phyloP scores from a whole-genome alignment of 2,329 filamentous ascomycete species.

The Rhynchosporium graminicola region DNA sequence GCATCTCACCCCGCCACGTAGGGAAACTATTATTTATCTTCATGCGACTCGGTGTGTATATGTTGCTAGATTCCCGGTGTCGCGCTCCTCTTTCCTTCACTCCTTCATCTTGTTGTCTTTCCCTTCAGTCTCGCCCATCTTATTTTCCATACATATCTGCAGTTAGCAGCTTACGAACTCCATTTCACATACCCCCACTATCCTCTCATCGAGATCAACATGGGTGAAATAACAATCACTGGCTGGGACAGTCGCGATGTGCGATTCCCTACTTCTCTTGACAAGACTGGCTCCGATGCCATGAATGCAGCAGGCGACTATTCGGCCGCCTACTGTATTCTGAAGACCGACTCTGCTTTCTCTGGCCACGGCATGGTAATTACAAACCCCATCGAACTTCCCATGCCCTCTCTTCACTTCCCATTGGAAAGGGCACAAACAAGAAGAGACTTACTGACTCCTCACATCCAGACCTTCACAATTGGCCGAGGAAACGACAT shows the following conservation, averaged over 20 bases:
- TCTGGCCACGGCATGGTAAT: slow-evolving; percentile 77
- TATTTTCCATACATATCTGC: background rate
- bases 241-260: slow-evolving; percentile 72
- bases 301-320: slow-evolving; percentile 96
- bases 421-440: background rate
- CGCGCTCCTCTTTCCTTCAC: background rate
- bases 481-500: slow-evolving; percentile 91
- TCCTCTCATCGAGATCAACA: slow-evolving; percentile 41
- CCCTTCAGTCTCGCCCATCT: slow-evolving; percentile 7
- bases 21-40: background rate
- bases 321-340: slow-evolving; percentile 90
- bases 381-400: slow-evolving; percentile 2
- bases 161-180: background rate
- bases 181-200: slow-evolving; percentile 1
- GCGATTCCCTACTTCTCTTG: slow-evolving; percentile 85
- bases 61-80: slow-evolving; percentile 1
- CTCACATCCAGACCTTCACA: slow-evolving; percentile 64
- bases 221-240: slow-evolving; percentile 68
- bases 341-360: slow-evolving; percentile 73
- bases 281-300: slow-evolving; percentile 94
- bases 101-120: background rate
- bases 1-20: background rate
- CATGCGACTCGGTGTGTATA: slow-evolving; percentile 3
- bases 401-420: background rate
- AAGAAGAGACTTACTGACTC: slow-evolving; percentile 16